Evolutionary conservation across 148 eudicot genomes (phyloP), one percentile per base, ranked within the genome.

Genomic region (Amaranthus hypochondriacus): DNA sequence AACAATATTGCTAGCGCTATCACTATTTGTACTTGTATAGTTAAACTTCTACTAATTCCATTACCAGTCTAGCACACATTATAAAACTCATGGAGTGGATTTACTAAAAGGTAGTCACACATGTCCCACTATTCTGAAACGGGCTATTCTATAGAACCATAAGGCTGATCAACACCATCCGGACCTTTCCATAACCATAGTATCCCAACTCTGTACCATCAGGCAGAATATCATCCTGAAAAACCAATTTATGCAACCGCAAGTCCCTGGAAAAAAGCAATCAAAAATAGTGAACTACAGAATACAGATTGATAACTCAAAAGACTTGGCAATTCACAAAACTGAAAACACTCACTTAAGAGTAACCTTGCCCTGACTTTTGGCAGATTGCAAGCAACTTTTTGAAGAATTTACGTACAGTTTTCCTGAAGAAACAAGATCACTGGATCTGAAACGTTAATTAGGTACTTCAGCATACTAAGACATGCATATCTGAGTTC

Each of bases 201-300:
- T 92, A 95, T 13, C 82, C 84, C 65, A 95, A 73, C 73, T 81
- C 89, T 44, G 97, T 84, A 70, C 92, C 94, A 73, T 95, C 99
- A 70, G 89, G 89, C 56, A 95, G 83, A 75, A 81, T 77, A 79
- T 84, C 89, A 59, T 79, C 85, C 87, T 87, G 78, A 72, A 95
- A 86, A 7, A 89, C 96, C 74, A 86, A 78, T 74, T 77, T 92
- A 73, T 95, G 99, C 89, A 89, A 65, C 75, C 89, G 81, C 84
- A 86, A 61, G 83, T 95, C 96, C 83, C 98, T 94, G 72, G 14
- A 21, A 18, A 51, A 76, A 71, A 15, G 56, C 53, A 77, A 42
- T 50, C 72, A 51, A 69, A 14, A 70, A 66, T 18, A 71, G 43
- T 48, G 14, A 43, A 52, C 53, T 14, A 43, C 1, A 66, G 4